Evolutionary conservation across 2,329 filamentous ascomycete species (phyloP), one percentile per base, ranked within the genome.

Genomic region (Colletotrichum acutatum): DNA sequence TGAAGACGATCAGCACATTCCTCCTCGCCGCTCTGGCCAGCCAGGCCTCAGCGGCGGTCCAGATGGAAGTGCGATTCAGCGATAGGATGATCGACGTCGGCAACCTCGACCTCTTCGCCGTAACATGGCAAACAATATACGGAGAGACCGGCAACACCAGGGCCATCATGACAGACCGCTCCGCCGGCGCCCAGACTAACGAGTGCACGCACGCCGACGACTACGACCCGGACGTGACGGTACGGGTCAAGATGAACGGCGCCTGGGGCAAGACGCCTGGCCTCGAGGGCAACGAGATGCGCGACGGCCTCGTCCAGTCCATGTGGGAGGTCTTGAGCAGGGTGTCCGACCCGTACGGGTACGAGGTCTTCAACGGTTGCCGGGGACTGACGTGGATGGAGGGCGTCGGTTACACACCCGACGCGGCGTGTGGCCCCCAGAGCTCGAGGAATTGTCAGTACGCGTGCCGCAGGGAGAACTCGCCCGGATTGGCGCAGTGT

Each of bases 31-130:
- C 59, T 30, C 16, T 75, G 28, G 66, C 63, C 22, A 46, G 67
- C 7, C 66, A 69, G 26, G 67, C 71, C 46, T 34, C 66, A 3
- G 73, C 63, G 12, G 16, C 54, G 5, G 68, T 76, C 14, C 63
- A 74, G 30, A 68, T 75, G 56, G 73, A 76, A 56, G 74, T 76
- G 34, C 67, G 74, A 30, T 76, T 72, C 58, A 75, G 66, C 26
- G 73, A 76, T 53, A 54, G 52, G 1, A 75, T 76, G 74, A 54
- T 76, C 24, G 73, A 75, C 8, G 74, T 76, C 34, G 74, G 74
- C 7, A 67, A 75, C 56, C 73, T 76, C 19, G 67, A 75, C 42
- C 54, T 75, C 11, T 76, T 75, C 54, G 74, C 42, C 8, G 67
- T 22, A 1, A 76, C 74, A 0, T 76, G 69, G 68, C 56, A 76